phyloP scores from a whole-genome alignment of 2,329 filamentous ascomycete genomes.

The Aureobasidium sp. region DNA sequence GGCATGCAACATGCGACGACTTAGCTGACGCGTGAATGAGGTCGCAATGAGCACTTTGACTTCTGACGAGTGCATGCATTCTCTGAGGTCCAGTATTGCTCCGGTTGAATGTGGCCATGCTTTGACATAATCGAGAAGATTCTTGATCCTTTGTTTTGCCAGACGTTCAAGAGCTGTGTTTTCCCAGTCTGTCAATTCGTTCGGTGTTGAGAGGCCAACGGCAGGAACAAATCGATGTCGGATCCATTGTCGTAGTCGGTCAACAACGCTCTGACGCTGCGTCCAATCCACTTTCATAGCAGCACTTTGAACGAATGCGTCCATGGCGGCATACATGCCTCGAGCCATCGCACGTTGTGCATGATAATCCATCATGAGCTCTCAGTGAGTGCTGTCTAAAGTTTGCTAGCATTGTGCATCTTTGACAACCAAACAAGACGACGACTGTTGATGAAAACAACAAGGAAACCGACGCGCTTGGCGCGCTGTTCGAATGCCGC shows the following conservation, averaged over 20 bases:
- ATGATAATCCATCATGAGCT: background rate
- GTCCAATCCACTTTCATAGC: slow-evolving; percentile 57
- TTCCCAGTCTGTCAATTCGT: slow-evolving; percentile 21
- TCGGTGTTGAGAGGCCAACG: slow-evolving; percentile 16
- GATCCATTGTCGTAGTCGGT: slow-evolving; percentile 59
- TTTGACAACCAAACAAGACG: background rate
- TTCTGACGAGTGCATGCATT: slow-evolving; percentile 58
- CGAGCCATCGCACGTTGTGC: slow-evolving; percentile 53
- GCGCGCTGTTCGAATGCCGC: background rate
- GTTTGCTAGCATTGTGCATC: background rate
- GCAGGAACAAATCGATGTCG: slow-evolving; percentile 56
- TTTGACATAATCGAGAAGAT: slow-evolving; percentile 73
- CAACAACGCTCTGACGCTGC: slow-evolving; percentile 49
- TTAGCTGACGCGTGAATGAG: slow-evolving; percentile 59
- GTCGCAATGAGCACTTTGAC: slow-evolving; percentile 64
- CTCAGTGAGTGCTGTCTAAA: background rate
- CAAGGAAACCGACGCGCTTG: background rate
- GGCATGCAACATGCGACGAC: slow-evolving; percentile 63
- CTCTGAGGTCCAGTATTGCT: slow-evolving; percentile 65
- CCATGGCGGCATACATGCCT: slow-evolving; percentile 61
- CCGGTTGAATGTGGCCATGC: slow-evolving; percentile 66
- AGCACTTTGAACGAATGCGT: slow-evolving; percentile 53
- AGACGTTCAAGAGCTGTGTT: slow-evolving; percentile 31
- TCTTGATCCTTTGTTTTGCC: slow-evolving; percentile 41
- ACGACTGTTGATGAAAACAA: background rate